Conservation (phyloP, 257 asterid species). For the Solanum bulbocastanum region DNA sequence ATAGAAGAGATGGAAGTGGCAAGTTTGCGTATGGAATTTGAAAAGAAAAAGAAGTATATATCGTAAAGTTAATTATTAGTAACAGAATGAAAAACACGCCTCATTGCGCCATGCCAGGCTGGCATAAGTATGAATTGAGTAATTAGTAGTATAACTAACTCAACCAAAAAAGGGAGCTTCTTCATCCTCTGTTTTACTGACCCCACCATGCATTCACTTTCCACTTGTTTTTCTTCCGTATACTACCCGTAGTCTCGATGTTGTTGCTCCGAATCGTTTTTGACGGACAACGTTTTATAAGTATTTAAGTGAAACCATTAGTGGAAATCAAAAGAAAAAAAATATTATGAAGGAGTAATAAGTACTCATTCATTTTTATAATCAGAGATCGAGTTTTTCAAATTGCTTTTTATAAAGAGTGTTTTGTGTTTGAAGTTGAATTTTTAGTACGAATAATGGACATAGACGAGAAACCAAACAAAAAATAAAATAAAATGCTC, state of each 20-base stretch:
- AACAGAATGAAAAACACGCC: neutral
- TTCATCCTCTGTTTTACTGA: neutral
- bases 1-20: neutral
- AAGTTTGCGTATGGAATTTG: neutral
- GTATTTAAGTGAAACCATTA: rapidly evolving
- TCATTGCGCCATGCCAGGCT: neutral
- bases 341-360: rapidly evolving
- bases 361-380: neutral
- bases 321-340: too few species aligned
- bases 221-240: neutral
- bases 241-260: neutral
- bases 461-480: neutral
- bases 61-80: neutral
- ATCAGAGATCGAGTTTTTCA: rapidly evolving
- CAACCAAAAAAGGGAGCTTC: neutral
- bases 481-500: neutral
- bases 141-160: neutral
- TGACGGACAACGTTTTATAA: neutral
- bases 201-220: neutral
- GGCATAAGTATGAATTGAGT: neutral
- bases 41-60: neutral
- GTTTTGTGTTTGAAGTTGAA: rapidly evolving
- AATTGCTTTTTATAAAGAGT: too few species aligned
- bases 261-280: neutral
- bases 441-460: too few species aligned